Evolutionary conservation across 192 early-diverging fungal genomes (phyloP), one percentile per base, ranked within the genome.

Genomic region (Coemansia sp.): DNA sequence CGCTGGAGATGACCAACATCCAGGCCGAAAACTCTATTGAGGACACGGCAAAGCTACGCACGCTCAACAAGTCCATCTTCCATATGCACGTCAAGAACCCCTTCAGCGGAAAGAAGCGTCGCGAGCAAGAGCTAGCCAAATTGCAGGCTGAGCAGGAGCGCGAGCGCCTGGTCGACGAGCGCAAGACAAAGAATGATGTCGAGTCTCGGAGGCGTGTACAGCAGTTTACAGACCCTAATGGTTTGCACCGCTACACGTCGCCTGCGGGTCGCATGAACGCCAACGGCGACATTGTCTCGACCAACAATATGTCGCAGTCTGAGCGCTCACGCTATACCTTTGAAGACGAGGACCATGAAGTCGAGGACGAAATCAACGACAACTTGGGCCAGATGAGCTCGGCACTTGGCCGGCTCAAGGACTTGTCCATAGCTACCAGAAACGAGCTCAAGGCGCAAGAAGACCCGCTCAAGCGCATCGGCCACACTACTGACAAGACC

Each of bases 41-140:
- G 23, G 44, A 74, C 30, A 71, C 80, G 23, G 62, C 68, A 52
- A 74, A 69, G 52, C 76, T 83, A 52, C 80, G 76, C 32, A 77
- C 76, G 57, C 77, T 92, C 17, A 93, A 91, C 73, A 85, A 87
- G 63, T 93, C 91, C 21, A 93, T 93, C 57, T 91, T 93, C 76
- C 86, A 88, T 11, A 77, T 89, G 13, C 87, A 88, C 35, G 68
- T 91, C 46, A 84, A 85, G 61, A 91, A 91, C 50, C 91, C 91
- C 50, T 90, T 93, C 77, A 88, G 60, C 38, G 86, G 81, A 37
- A 86, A 80, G 52, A 86, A 87, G 77, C 85, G 86, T 49, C 86
- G 88, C 57, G 84, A 85, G 38, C 67, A 60, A 3, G 90, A 91
- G 70, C 47, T 90, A 13, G 84, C 85, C 43, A 73, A 83, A 44